These are phyloP conservation scores for Ustulina deusta DNA, from an alignment of 2,329 filamentous ascomycete species.

Conservation along the genomic window DNA sequence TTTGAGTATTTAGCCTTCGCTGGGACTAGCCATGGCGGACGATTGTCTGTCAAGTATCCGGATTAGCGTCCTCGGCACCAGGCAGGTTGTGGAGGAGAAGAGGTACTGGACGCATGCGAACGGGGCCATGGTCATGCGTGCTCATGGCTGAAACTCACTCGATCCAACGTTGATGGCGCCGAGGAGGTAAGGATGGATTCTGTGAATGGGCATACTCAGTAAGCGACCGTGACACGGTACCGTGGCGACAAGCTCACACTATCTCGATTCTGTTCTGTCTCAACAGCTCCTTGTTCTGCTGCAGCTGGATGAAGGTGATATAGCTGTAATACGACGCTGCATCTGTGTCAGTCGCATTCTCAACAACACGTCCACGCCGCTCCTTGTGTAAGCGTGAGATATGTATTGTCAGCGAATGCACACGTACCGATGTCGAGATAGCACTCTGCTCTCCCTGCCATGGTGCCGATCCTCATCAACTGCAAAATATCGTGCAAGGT, in stretches of 20 bases:
- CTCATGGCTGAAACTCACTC: conserved; percentile 55
- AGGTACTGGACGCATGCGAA: neutral
- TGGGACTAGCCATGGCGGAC: conserved; percentile 77
- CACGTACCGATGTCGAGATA: conserved; percentile 74
- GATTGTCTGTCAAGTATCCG: conserved; percentile 65
- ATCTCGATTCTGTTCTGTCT: conserved; percentile 70
- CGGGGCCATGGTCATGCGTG: neutral
- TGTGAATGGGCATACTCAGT: conserved; percentile 48
- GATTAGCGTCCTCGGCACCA: neutral
- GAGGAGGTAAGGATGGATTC: conserved; percentile 78
- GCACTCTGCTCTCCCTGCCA: conserved; percentile 72
- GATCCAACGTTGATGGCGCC: conserved; percentile 72
- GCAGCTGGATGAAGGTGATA: conserved; percentile 67
- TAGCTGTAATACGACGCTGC: conserved; percentile 75
- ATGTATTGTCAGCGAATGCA: neutral
- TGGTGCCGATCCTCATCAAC: conserved; percentile 48
- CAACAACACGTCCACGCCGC: too few relatives aligned
- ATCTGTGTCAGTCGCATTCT: conserved; percentile 18
- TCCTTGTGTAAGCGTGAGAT: neutral
- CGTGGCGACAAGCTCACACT: conserved; percentile 64
- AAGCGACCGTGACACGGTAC: neutral
- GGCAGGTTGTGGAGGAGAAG: neutral
- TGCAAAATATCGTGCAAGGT: neutral
- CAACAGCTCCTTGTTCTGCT: conserved; percentile 66
- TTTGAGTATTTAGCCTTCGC: conserved; percentile 72